These are phyloP conservation scores for Sporobolus alterniflorus DNA, from an alignment of 202 grass and related monocot genomes.

Conservation along the genomic window DNA sequence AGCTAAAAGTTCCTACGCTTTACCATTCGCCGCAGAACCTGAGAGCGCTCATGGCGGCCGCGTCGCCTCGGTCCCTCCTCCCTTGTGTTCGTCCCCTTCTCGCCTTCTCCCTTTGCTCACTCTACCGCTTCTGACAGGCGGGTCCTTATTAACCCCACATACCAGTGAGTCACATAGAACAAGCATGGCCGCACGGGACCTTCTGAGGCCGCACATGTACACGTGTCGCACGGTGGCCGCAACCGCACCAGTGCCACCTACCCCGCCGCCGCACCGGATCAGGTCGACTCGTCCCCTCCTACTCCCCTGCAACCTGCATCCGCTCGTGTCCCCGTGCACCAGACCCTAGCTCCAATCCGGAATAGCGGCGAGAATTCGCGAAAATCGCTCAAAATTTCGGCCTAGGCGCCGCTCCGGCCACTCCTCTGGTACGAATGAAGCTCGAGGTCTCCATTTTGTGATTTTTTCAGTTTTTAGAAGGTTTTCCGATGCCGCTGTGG, in stretches of 20 bases:
- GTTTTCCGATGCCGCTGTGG: constrained; percentile 5
- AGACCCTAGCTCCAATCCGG: constrained; percentile 55
- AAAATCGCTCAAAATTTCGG: constrained; percentile 30
- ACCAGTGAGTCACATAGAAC: neutral
- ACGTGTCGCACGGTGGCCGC: neutral
- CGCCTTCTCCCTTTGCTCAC: neutral
- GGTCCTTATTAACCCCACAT: neutral
- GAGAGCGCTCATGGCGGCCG: constrained; percentile 59
- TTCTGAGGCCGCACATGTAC: neutral
- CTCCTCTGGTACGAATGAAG: neutral
- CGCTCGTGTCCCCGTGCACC: constrained; percentile 31
- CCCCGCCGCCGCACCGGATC: constrained; percentile 46
- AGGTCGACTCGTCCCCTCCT: constrained; percentile 5
- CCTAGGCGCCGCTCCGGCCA: neutral
- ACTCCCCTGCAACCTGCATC: constrained; percentile 3
- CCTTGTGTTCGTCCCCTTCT: neutral
- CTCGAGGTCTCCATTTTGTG: constrained; percentile 19
- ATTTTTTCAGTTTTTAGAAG: neutral
- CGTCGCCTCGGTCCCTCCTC: neutral
- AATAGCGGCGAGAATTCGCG: neutral
- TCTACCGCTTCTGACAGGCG: neutral
- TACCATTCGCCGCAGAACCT: constrained; percentile 80
- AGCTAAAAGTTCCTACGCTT: neutral
- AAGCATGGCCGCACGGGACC: neutral
- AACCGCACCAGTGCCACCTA: constrained; percentile 39